Evolutionary conservation across 208 protist genomes (phyloP).

Genomic region (Acanthamoeba lenticulata): DNA sequence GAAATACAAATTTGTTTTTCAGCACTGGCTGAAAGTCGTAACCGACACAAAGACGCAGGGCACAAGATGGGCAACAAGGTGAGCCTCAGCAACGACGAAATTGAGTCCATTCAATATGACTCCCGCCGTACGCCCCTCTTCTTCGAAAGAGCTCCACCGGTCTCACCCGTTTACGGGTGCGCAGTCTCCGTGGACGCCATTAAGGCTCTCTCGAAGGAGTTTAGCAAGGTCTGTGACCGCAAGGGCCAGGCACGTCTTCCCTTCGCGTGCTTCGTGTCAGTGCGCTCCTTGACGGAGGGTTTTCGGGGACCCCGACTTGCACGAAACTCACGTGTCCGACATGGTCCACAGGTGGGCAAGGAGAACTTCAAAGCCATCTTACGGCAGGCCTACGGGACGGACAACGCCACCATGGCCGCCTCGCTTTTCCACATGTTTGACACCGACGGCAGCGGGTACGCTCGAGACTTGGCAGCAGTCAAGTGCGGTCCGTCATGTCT

Average conservation of each 20-base stretch:
- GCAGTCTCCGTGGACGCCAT: background rate
- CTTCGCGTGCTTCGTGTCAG: background rate
- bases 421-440: slow-evolving; percentile 59
- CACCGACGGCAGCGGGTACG: slow-evolving; percentile 37
- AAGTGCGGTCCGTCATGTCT: too few relatives aligned
- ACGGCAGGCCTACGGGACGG: background rate
- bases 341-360: background rate
- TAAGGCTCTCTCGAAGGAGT: slow-evolving; percentile 8
- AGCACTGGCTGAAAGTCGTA: too few relatives aligned
- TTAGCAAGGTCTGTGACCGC: slow-evolving; percentile 23
- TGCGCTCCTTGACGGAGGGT: background rate
- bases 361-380: slow-evolving; percentile 38
- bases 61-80: slow-evolving; percentile 6
- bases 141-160: background rate
- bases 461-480: too few relatives aligned
- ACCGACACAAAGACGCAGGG: background rate
- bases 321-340: background rate
- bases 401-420: background rate
- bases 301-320: too few relatives aligned
- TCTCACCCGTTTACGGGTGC: background rate
- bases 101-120: background rate
- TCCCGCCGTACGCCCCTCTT: background rate
- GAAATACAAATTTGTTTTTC: too few relatives aligned
- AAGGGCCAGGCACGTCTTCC: background rate
- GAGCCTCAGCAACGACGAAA: slow-evolving; percentile 30